Percentiles rank a stretch among this genome's conserved stretches.
phyloP scores from a whole-genome alignment of 768 basidiomycete genomes.

The Termitomyces sp. region DNA sequence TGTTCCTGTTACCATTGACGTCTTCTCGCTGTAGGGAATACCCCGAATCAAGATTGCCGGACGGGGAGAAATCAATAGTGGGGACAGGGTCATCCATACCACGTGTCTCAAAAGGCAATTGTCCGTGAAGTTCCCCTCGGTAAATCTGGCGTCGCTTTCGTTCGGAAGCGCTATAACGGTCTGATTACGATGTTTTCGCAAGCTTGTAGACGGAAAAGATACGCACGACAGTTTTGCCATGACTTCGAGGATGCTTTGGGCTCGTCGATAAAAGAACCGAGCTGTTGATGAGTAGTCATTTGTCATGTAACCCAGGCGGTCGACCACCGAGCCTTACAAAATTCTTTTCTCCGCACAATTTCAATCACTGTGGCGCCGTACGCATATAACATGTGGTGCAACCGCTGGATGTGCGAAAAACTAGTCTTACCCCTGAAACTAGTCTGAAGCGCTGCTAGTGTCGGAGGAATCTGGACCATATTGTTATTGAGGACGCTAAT shows the following conservation, averaged over 20 bases:
- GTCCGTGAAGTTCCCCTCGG: constrained; percentile 76
- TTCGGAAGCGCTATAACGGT: constrained; percentile 57
- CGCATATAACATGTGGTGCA: constrained; percentile 88
- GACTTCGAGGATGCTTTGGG: constrained; percentile 76
- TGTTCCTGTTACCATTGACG: constrained; percentile 58
- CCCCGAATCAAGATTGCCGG: constrained; percentile 53
- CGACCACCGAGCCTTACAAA: constrained; percentile 45
- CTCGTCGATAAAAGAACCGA: constrained; percentile 76
- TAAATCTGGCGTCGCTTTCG: constrained; percentile 83
- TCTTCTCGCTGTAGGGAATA: constrained; percentile 72
- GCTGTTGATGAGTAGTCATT: constrained; percentile 35
- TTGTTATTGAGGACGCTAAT: constrained; percentile 82
- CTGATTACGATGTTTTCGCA: neutral
- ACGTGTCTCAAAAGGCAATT: constrained; percentile 80
- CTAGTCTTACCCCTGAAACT: constrained; percentile 75
- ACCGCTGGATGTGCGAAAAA: constrained; percentile 86
- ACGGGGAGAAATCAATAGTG: constrained; percentile 73
- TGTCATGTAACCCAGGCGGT: neutral
- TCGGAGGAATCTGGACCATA: constrained; percentile 68
- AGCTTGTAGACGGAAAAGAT: neutral
- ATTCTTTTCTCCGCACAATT: constrained; percentile 87
- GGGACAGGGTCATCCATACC: constrained; percentile 83
- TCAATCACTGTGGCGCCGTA: constrained; percentile 92
- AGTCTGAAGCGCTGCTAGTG: constrained; percentile 60
- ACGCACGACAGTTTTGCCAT: constrained; percentile 86